Evolutionary conservation across 179 eudicot species (phyloP).

Genomic region (Patellifolia procumbens): DNA sequence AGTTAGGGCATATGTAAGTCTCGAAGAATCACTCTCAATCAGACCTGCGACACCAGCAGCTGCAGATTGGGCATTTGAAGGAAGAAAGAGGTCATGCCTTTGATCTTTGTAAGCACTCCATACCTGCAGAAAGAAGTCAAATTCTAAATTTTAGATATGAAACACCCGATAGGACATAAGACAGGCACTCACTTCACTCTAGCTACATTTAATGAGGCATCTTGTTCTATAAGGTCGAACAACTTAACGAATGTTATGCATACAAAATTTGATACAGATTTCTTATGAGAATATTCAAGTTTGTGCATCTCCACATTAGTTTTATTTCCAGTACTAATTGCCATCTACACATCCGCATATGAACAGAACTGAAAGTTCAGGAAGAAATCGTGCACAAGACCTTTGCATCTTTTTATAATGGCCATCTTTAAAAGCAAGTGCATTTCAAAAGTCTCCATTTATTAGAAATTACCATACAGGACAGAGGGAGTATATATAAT

Average conservation of each 20-base stretch:
- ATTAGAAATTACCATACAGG: no score
- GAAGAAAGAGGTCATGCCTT: conserved; percentile 95
- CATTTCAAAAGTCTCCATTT: no score
- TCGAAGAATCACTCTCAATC: conserved; percentile 78
- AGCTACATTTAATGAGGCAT: no score
- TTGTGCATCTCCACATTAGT: background rate
- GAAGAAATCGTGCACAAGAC: no score
- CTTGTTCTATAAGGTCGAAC: no score
- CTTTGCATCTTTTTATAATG: no score
- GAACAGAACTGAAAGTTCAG: background rate
- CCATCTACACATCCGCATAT: no score
- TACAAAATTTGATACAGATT: background rate
- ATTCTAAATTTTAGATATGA: background rate
- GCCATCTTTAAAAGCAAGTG: no score
- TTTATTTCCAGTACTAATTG: background rate
- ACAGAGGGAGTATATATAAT: no score
- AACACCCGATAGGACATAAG: background rate
- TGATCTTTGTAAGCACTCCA: conserved; percentile 99
- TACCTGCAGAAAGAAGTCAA: conserved; percentile 46
- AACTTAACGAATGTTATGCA: no score
- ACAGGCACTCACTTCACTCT: background rate
- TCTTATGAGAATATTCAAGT: background rate
- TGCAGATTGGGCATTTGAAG: conserved; percentile 97
- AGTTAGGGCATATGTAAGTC: conserved; percentile 76
- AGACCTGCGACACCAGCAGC: conserved; percentile 98